Evolutionary conservation across 805 yeast species (phyloP), one percentile per base, ranked within the genome.

Genomic region (Candida nonsorbophila): DNA sequence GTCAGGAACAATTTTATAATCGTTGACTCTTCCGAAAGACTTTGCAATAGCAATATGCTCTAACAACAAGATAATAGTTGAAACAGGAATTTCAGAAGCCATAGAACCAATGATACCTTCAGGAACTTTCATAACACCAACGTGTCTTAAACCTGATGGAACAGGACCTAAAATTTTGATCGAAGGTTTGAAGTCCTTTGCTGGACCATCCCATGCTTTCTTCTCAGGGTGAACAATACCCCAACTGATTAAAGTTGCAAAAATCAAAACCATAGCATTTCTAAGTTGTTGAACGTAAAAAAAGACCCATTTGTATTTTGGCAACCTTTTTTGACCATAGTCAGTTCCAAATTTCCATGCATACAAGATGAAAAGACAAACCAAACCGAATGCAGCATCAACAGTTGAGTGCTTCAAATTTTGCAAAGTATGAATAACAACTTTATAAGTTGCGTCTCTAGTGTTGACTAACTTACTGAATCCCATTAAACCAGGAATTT

Each of bases 21-120:
- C 95, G 51, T 88, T 87, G 42, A 87, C 64, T 58, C 97, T 74
- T 32, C 96, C 97, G 50, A 88, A 88, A 1, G 96, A 85, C 57
- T 87, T 88, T 29, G 97, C 69, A 44, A 88, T 88, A 29, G 97
- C 87, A 51, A 88, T 88, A 55, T 88, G 97, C 56, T 88, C 97
- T 43, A 88, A 68, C 40, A 88, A 71, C 45, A 88, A 68, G 36
- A 88, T 78, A 44, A 88, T 81, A 13, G 79, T 72, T 10, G 95
- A 81, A 26, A 88, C 90, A 6, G 97, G 97, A 28, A 88, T 60
- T 46, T 87, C 90, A 3, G 79, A 58, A 9, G 84, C 92, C 53
- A 88, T 56, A 20, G 70, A 73, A 6, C 59, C 44, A 22, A 77
- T 60, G 20, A 84, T 59, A 2, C 79, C 80, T 6, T 59, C 47